Conservation (phyloP, 345 rosid genomes). For the Eucalyptus tenuipes region DNA sequence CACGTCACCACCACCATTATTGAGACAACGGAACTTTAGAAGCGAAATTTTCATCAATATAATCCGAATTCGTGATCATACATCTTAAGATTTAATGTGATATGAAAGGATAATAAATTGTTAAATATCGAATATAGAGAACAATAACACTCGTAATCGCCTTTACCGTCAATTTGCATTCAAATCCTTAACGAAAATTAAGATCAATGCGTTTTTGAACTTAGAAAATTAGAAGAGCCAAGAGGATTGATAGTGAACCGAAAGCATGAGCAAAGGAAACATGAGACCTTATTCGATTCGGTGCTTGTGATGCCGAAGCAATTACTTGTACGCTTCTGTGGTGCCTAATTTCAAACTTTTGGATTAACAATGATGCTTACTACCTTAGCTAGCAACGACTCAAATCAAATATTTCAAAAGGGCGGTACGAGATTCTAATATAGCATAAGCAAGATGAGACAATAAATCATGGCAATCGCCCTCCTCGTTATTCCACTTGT, state of each 20-base stretch:
- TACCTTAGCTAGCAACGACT: no score
- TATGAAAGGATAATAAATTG: fast-evolving
- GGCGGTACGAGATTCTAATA: no score
- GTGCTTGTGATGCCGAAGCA: no score
- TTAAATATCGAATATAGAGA: neutral
- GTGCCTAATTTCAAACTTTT: no score
- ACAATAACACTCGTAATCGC: neutral
- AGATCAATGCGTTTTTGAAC: neutral
- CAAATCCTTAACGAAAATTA: neutral
- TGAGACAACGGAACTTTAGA: neutral
- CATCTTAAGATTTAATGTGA: neutral
- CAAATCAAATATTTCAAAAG: no score
- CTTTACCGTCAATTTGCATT: neutral
- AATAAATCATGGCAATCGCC: no score
- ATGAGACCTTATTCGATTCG: neutral
- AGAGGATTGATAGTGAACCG: neutral
- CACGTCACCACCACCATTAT: neutral
- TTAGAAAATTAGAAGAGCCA: neutral
- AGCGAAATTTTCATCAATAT: neutral
- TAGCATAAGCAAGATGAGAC: no score
- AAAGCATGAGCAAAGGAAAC: neutral
- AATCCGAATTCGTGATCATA: neutral
- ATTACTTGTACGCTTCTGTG: no score
- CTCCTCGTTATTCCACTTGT: no score
- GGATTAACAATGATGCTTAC: no score